phyloP scores from a whole-genome alignment of 2,329 filamentous ascomycete species.

The Pseudonectria foliicola region DNA sequence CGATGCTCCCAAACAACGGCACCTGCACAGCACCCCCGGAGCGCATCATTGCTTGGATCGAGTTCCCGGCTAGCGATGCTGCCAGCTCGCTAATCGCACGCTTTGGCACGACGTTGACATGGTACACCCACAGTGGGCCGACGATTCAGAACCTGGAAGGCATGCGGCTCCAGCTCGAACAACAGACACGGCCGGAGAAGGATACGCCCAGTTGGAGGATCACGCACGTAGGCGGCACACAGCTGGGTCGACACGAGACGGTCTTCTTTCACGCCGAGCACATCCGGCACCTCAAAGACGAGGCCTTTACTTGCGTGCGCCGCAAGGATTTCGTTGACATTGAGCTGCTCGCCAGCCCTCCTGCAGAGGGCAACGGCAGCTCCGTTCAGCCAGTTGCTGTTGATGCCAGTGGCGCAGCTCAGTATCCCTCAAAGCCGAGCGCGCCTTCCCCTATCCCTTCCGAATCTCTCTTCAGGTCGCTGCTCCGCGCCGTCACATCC shows the following conservation, averaged over 20 bases:
- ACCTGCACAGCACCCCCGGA: constrained; percentile 67
- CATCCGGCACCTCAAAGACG: constrained; percentile 69
- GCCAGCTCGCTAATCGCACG: constrained; percentile 25
- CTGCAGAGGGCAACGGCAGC: constrained; percentile 20
- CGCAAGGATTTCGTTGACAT: constrained; percentile 69
- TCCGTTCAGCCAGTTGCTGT: constrained; percentile 9
- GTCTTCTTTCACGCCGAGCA: constrained; percentile 73
- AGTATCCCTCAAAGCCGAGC: constrained; percentile 1
- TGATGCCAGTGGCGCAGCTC: constrained; percentile 10
- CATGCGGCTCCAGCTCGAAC: constrained; percentile 59
- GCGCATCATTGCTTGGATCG: constrained; percentile 61
- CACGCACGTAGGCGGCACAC: constrained; percentile 71
- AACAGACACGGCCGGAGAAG: constrained; percentile 43
- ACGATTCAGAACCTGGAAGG: constrained; percentile 47
- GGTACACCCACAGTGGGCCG: constrained; percentile 32
- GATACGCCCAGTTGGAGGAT: constrained; percentile 56
- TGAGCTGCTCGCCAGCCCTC: constrained; percentile 44
- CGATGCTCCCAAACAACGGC: constrained; percentile 68
- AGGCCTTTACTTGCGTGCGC: constrained; percentile 72
- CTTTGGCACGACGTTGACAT: constrained; percentile 28
- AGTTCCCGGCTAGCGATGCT: constrained; percentile 47
- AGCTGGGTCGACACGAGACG: constrained; percentile 80
- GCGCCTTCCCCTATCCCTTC: constrained; percentile 15
- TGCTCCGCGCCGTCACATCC: constrained; percentile 40
- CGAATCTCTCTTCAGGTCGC: constrained; percentile 38